Conservation (phyloP, 1,284 basidiomycete species). For the Sanghuangporus weigelae region DNA sequence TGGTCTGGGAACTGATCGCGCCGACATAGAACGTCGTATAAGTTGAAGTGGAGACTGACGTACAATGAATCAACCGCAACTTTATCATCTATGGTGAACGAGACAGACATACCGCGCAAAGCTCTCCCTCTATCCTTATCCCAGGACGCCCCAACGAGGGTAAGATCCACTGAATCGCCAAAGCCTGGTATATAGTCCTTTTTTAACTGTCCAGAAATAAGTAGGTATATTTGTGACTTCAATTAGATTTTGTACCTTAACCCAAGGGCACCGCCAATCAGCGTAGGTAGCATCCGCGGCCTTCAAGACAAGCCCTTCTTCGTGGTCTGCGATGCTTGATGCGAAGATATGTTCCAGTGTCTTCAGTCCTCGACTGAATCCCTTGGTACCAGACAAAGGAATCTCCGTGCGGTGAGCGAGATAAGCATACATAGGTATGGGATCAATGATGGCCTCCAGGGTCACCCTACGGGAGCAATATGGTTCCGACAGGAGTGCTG, state of each 20-base stretch:
- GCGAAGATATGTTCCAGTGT: slow-evolving; percentile 47
- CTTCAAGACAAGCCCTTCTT: slow-evolving; percentile 78
- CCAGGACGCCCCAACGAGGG: slow-evolving; percentile 73
- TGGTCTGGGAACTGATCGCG: slow-evolving; percentile 32
- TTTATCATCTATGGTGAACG: background rate
- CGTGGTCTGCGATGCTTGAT: slow-evolving; percentile 39
- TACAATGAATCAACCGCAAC: background rate
- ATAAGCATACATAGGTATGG: slow-evolving; percentile 53
- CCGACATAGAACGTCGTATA: slow-evolving; percentile 81
- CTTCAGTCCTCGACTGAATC: slow-evolving; percentile 22
- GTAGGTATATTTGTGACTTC: background rate
- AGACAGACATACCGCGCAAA: slow-evolving; percentile 53
- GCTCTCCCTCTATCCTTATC: slow-evolving; percentile 72
- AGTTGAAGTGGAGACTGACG: slow-evolving; percentile 61
- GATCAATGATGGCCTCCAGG: slow-evolving; percentile 52
- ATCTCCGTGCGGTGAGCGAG: slow-evolving; percentile 50
- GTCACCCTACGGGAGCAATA: slow-evolving; percentile 56
- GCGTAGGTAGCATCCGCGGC: slow-evolving; percentile 62
- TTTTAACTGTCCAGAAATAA: slow-evolving; percentile 36
- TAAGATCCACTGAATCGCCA: slow-evolving; percentile 77
- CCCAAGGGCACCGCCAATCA: slow-evolving; percentile 60
- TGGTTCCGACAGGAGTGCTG: slow-evolving; percentile 46
- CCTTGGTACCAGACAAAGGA: slow-evolving; percentile 24
- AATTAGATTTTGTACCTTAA: slow-evolving; percentile 49
- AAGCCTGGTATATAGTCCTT: slow-evolving; percentile 80